Conservation (phyloP, 371 early-diverging fungal species). For the Rhizopus sp. region DNA sequence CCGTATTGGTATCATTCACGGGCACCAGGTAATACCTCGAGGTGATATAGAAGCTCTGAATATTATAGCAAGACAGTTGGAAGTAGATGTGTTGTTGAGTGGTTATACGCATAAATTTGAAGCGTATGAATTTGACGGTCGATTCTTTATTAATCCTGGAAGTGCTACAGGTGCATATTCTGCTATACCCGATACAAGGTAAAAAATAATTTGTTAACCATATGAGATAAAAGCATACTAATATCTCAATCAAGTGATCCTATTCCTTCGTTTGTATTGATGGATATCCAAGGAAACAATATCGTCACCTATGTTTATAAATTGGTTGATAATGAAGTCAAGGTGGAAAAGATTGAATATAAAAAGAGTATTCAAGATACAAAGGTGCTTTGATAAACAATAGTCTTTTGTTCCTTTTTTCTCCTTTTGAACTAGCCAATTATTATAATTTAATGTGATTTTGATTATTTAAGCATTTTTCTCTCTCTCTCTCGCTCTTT, state of each 20-base stretch:
- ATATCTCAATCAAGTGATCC: conserved; percentile 34
- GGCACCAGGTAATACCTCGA: conserved; percentile 90
- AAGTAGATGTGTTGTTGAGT: conserved; percentile 86
- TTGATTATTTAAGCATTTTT: conserved; percentile 1
- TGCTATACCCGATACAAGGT: no score
- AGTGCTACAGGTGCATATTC: conserved; percentile 89
- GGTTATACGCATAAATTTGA: conserved; percentile 92
- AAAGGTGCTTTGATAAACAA: conserved; percentile 19
- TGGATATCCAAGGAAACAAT: conserved; percentile 84
- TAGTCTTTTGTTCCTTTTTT: conserved; percentile 5
- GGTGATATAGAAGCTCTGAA: conserved; percentile 83
- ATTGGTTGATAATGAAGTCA: conserved; percentile 86
- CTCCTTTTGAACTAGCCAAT: background rate
- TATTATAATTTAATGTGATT: background rate
- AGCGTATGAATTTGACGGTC: conserved; percentile 86
- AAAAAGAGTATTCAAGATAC: conserved; percentile 54
- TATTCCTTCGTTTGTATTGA: conserved; percentile 90
- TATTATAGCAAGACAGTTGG: conserved; percentile 82
- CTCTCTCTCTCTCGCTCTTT: conserved; percentile 6
- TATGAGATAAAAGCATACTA: no score
- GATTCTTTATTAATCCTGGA: conserved; percentile 94
- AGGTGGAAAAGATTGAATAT: conserved; percentile 91
- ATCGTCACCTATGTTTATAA: conserved; percentile 92
- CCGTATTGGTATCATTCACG: conserved; percentile 85
- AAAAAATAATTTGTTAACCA: no score